Conservation (phyloP, 331 rosid species). For the Rosa hybrid region DNA sequence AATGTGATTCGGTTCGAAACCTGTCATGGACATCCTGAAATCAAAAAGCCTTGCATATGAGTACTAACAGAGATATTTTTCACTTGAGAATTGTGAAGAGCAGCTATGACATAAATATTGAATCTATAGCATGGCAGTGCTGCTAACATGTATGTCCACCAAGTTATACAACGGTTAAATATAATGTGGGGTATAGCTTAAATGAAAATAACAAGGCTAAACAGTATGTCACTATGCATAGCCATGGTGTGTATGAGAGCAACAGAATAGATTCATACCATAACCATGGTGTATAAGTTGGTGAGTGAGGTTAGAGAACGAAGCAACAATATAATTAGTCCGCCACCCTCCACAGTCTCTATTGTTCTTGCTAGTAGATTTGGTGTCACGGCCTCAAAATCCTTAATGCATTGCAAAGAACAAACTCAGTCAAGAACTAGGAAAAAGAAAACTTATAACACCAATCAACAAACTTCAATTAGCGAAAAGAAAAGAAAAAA, state of each 20-base stretch:
- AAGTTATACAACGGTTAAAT: neutral
- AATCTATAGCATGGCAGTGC: neutral
- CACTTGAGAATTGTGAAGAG: neutral
- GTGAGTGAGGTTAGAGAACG: conserved; percentile 82
- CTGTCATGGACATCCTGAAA: conserved; percentile 93
- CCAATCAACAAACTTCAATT: conserved; percentile 1
- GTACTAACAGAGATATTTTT: neutral
- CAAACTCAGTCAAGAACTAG: conserved; percentile 20
- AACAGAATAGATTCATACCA: conserved; percentile 54
- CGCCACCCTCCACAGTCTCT: conserved; percentile 99
- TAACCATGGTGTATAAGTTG: conserved; percentile 93
- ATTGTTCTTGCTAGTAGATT: conserved; percentile 91
- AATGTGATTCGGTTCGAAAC: conserved; percentile 92
- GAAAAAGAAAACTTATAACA: neutral
- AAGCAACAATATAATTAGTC: conserved; percentile 70
- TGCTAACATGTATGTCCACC: neutral
- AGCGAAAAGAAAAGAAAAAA: neutral
- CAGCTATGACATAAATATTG: neutral
- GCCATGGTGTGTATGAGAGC: neutral
- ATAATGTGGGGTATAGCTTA: neutral
- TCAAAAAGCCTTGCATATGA: conserved; percentile 14
- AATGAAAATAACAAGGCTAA: neutral
- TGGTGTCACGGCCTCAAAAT: conserved; percentile 93
- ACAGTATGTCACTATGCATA: neutral
- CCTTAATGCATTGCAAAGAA: conserved; percentile 46